phyloP scores from a whole-genome alignment of 257 asterid genomes.

The Solanum virginianum region DNA sequence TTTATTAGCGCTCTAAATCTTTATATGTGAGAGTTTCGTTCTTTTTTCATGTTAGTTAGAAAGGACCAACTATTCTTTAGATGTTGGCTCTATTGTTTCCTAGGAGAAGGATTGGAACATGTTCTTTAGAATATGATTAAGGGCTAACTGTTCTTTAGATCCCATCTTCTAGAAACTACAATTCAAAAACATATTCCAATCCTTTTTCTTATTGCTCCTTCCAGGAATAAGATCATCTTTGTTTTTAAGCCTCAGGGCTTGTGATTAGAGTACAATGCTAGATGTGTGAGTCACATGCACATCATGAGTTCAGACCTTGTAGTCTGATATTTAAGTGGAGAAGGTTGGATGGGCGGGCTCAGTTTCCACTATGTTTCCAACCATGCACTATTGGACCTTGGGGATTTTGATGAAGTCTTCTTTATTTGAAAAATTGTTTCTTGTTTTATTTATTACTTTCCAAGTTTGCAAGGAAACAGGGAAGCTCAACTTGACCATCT shows the following conservation, averaged over 20 bases:
- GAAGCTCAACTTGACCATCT: not conserved
- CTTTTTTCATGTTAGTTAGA: not conserved
- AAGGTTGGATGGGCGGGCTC: not conserved
- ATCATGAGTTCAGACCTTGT: not conserved
- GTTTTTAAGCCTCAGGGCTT: not conserved
- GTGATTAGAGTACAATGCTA: not conserved
- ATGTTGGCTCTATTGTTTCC: not conserved
- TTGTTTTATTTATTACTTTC: not conserved
- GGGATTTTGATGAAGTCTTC: not conserved
- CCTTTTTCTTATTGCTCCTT: not conserved
- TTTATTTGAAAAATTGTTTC: not conserved
- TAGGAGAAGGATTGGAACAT: not conserved
- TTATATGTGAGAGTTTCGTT: not conserved
- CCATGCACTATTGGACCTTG: not conserved
- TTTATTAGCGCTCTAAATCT: not conserved
- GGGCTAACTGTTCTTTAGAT: not conserved
- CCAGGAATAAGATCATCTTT: not conserved
- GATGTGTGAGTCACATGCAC: not conserved
- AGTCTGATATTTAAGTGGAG: not conserved
- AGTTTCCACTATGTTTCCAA: not conserved
- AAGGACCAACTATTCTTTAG: not conserved
- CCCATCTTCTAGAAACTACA: not conserved
- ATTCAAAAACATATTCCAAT: not conserved
- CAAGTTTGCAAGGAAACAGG: not conserved
- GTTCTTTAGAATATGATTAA: not conserved